phyloP scores from a whole-genome alignment of 75 land plant species.

The Gnetum montanum region DNA sequence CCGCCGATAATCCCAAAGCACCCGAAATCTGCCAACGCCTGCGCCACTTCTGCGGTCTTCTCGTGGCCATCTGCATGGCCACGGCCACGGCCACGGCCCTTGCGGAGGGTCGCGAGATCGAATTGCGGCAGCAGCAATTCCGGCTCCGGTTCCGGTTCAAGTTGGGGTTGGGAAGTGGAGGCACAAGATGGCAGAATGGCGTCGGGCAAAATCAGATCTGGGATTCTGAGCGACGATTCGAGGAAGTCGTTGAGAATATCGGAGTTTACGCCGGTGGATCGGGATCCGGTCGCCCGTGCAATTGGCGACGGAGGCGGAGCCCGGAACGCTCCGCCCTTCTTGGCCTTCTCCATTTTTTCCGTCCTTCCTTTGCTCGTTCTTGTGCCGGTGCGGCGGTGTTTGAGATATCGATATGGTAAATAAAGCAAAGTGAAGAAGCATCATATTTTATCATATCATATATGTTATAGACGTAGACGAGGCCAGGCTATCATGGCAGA shows the following conservation, averaged over 20 bases:
- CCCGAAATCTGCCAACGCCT: constrained; percentile 16
- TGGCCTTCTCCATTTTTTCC: too few species aligned
- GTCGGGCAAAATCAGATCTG: constrained; percentile 27
- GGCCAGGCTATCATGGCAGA: too few species aligned
- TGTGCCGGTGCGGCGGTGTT: too few species aligned
- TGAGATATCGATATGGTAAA: too few species aligned
- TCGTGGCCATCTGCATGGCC: background rate
- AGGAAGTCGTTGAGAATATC: constrained; percentile 35
- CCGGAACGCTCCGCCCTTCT: background rate
- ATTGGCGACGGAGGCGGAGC: constrained; percentile 50
- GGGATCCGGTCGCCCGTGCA: constrained; percentile 14
- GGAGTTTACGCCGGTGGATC: constrained; percentile 19
- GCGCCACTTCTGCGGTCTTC: background rate
- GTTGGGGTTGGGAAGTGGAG: constrained; percentile 5
- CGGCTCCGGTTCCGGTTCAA: constrained; percentile 10
- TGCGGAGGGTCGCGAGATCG: constrained; percentile 1
- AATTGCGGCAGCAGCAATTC: constrained; percentile 5
- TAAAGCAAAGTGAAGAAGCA: too few species aligned
- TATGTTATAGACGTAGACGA: too few species aligned
- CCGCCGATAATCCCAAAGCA: constrained; percentile 35
- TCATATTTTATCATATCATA: too few species aligned
- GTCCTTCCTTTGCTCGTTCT: too few species aligned
- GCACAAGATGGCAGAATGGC: constrained; percentile 13
- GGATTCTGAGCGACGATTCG: constrained; percentile 23
- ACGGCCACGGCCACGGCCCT: too few species aligned